Percentiles rank a stretch among this genome's conserved stretches.
Evolutionary conservation across 1,284 basidiomycete species (phyloP).

Genomic region (Leccinum pachyderme): DNA sequence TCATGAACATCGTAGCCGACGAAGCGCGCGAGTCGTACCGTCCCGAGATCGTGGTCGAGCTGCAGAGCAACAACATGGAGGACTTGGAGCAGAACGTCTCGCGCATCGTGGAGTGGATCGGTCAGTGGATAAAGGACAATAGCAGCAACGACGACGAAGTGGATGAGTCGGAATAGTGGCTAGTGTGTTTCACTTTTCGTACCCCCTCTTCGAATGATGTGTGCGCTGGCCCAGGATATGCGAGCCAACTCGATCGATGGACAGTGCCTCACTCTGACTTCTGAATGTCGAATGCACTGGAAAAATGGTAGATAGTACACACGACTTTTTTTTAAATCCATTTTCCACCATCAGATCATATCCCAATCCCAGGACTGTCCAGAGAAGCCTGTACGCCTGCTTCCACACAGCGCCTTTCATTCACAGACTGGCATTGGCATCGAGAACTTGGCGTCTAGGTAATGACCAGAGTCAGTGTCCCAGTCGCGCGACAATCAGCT

Average conservation of each 20-base stretch:
- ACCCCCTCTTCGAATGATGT: neutral
- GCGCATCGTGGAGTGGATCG: constrained; percentile 85
- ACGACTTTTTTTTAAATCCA: neutral
- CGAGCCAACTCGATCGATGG: neutral
- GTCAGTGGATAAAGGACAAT: constrained; percentile 68
- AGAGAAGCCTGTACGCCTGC: constrained; percentile 14
- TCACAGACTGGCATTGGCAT: constrained; percentile 7
- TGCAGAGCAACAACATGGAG: constrained; percentile 76
- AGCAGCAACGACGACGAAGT: neutral
- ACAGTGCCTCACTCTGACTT: neutral
- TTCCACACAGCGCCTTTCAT: neutral
- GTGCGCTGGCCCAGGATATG: neutral
- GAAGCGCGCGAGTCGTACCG: constrained; percentile 89
- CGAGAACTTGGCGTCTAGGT: constrained; percentile 7
- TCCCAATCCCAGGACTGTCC: neutral
- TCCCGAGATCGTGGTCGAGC: constrained; percentile 82
- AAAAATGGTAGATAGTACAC: neutral
- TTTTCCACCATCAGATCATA: neutral
- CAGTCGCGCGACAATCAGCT: neutral
- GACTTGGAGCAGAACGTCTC: constrained; percentile 87
- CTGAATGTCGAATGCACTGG: neutral
- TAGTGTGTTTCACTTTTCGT: neutral
- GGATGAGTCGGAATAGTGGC: neutral
- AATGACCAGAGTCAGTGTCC: neutral
- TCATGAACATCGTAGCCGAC: constrained; percentile 91